Base-by-base conservation (phyloP, 202 grass and related monocot genomes). In the Elaeis oleifera region DNA sequence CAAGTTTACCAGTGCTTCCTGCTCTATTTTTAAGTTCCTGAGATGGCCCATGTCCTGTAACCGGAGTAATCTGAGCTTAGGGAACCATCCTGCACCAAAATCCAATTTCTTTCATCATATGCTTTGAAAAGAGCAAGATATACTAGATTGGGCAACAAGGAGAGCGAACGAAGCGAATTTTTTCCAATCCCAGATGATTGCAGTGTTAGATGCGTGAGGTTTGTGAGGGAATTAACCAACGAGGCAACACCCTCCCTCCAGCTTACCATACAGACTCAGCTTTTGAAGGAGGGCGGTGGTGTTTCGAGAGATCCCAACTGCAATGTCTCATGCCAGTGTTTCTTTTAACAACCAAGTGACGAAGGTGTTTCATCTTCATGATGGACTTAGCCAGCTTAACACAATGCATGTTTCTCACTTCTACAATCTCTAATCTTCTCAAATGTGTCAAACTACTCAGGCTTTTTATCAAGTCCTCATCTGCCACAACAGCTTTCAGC, bases 381-480 rank as follows among this genome's bases (percentile, higher is more conserved):
- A 56, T 51, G 7, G 65, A 56, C 9, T 9, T 8, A 8, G 18
- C 54, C 17, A 79, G 52, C 4, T 53, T 49, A 15, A 26, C 49
- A 28, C 61, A 79, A 0, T 66, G 61, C 17, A 32, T 7, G 14
- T 11, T 25, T 60, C 44, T 71, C 50, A 79, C 55, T 26, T 66
- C 50, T 18, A 44, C 57, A 24, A 67, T 31, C 26, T 36, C 52
- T 13, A 79, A 59, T 44, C 68, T 79, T 39, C 61, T 58, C 50
- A 79, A 60, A 39, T 50, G 39, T 3, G 20, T 67, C 68, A 79
- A 60, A 49, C 22, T 17, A 60, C 53, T 11, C 27, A 79, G 16
- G 18, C 39, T 54, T 20, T 68, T 16, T 58, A 79, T 23, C 20
- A 65, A 60, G 15, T 67, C 58, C 0, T n/a, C 32, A 18, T 25